Conservation (phyloP, 345 rosid species). For the rapeseed (Brassica napus) region DNA sequence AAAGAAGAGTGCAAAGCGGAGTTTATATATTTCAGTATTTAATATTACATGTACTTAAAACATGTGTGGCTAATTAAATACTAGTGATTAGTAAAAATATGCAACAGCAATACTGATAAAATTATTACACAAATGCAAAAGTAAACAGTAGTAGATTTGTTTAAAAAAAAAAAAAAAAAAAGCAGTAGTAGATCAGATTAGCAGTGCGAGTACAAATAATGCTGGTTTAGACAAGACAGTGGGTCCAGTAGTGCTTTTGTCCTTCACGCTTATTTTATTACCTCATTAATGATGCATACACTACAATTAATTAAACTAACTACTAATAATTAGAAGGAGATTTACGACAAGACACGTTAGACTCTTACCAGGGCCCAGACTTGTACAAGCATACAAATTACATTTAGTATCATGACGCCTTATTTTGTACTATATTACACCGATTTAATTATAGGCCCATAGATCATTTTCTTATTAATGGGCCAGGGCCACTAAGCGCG, state of each 20-base stretch:
- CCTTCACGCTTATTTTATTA: constrained; percentile 43
- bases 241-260: constrained; percentile 36
- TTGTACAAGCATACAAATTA: not conserved
- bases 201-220: constrained; percentile 35
- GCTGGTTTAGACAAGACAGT: constrained; percentile 27
- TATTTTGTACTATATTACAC: not conserved
- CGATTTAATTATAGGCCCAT: not conserved
- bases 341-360: not conserved
- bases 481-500: not conserved
- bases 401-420: not conserved
- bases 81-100: not conserved
- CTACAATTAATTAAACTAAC: constrained; percentile 7
- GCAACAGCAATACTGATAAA: not conserved
- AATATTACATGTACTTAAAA: not conserved
- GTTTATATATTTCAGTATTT: not conserved
- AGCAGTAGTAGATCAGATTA: constrained; percentile 23
- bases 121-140: constrained; percentile 4
- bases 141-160: constrained; percentile 14
- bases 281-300: constrained; percentile 28
- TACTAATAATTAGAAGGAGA: not conserved
- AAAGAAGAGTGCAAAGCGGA: not conserved
- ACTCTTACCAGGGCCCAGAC: constrained; percentile 14
- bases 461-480: not conserved
- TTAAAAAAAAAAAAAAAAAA: too few relatives aligned
- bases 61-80: not conserved